Evolutionary conservation across 805 yeast species (phyloP), one percentile per base, ranked within the genome.

Genomic region (Cyberlindnera veronae): DNA sequence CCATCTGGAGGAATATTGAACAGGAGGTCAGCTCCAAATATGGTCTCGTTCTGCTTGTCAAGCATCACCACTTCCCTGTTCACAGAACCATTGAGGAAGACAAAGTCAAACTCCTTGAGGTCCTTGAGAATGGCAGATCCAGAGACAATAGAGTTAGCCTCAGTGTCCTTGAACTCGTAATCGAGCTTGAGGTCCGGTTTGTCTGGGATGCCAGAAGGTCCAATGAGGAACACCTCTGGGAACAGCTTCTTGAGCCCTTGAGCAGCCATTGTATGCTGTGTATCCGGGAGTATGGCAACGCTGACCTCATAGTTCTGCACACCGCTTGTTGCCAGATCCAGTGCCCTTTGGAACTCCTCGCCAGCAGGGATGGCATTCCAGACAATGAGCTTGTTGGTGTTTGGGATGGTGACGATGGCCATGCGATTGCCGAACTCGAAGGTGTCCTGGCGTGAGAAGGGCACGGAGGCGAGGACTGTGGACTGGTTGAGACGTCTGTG

Each of bases 221-320:
- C 85, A 44, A 81, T 68, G 20, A 81, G 57, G 50, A 73, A 70
- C 35, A 76, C 58, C 3, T 64, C 52, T 3, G 86, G 84, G 54
- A 63, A 70, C 39, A 61, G 58, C 15, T 66, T 63, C 53, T 74
- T 72, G 61, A 80, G 74, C 12, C 73, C 70, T 19, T 59, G 53
- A 11, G 80, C 75, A 3, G 82, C 84, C 76, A 81, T 61, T 1
- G 84, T 77, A 53, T 82, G 89, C 47, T 78, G 84, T 23, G 48
- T 53, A 52, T 82, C 85, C 2, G 88, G 87, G 34, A 82, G 67
- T 30, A 83, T 67, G 27, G 79, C 63, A 46, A 77, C 72, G 2
- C 71, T 57, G 29, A 79, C 66, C 21, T 69, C 67, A 22, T 57
- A 50, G 11, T 61, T 42, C 34, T 60, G 59, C 3, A 60, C 57